A percentile compares a stretch with the other conserved stretches of the same genome.
Conservation (phyloP, 2,329 filamentous ascomycete genomes). For the Xylariomycetidae sp. region DNA sequence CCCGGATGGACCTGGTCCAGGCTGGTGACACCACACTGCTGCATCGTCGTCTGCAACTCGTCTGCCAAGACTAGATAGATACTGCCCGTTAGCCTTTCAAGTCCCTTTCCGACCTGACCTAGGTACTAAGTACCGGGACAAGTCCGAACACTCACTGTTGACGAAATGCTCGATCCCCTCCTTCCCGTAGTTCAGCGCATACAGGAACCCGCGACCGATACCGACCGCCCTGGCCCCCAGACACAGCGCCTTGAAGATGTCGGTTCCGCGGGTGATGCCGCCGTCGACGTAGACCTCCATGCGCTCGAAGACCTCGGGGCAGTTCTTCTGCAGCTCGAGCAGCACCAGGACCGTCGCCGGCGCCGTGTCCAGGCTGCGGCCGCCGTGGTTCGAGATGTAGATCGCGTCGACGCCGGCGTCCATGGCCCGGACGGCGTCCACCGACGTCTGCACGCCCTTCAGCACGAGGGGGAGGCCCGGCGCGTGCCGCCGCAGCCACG, state of each 20-base stretch:
- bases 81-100: background rate
- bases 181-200: slow-evolving; percentile 54
- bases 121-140: slow-evolving; percentile 1
- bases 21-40: slow-evolving; percentile 56
- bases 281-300: slow-evolving; percentile 61
- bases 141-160: slow-evolving; percentile 38
- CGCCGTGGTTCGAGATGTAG: slow-evolving; percentile 66
- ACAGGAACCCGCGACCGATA: slow-evolving; percentile 56
- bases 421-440: slow-evolving; percentile 55
- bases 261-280: slow-evolving; percentile 58
- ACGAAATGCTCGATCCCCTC: slow-evolving; percentile 49
- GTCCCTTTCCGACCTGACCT: background rate
- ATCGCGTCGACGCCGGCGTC: slow-evolving; percentile 60
- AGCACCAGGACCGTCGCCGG: slow-evolving; percentile 52
- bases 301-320: slow-evolving; percentile 51
- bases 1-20: slow-evolving; percentile 56
- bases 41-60: slow-evolving; percentile 61
- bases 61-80: slow-evolving; percentile 46
- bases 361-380: slow-evolving; percentile 45
- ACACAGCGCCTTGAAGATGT: slow-evolving; percentile 62
- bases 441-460: slow-evolving; percentile 64
- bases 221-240: slow-evolving; percentile 59
- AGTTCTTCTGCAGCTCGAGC: slow-evolving; percentile 56
- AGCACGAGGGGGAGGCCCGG: slow-evolving; percentile 52
- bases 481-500: slow-evolving; percentile 56